Evolutionary conservation across 2,329 filamentous ascomycete genomes (phyloP), one percentile per base, ranked within the genome.

Genomic region (Trichoderma harzianum): DNA sequence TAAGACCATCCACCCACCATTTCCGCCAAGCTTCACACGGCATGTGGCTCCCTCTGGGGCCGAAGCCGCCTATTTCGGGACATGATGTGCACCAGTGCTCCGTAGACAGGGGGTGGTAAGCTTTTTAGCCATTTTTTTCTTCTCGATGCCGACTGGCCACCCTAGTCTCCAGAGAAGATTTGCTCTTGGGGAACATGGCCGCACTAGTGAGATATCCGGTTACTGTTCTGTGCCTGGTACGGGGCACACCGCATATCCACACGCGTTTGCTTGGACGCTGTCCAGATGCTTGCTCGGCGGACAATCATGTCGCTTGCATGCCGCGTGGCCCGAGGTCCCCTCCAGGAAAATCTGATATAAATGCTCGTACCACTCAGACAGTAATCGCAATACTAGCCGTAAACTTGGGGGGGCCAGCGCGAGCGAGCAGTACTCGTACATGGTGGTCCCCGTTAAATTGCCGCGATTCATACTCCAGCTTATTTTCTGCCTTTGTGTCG

Each of bases 21-120:
- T 70, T 67, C 72, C 73, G 75, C 76, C 76, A 78, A 78, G 77
- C 76, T 74, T 78, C 77, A 71, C 65, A 75, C 75, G 75, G 76
- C 75, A 77, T 76, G 76, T 76, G 76, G 74, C 69, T 72, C 64
- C 71, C 69, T 71, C 74, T 69, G 75, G 73, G 73, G 71, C 55
- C 65, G 68, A 70, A 72, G 34, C 64, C 62, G 69, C 71, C 74
- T 75, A 72, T 60, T 74, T 74, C 71, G 72, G 74, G 73, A 65
- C 67, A 74, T 75, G 73, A 74, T 74, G 72, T 73, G 74, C 73
- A 70, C 70, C 32, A 73, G 67, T 32, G 66, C 66, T 69, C 67
- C 67, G 57, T 53, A 26, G 71, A 51, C 57, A 63, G 72, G 72
- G 72, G 62, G 63, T 51, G 60, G 68, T 67, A 73, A 73, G 72